Conservation (phyloP, 1,284 basidiomycete genomes). For the Papiliotrema terrestris region DNA sequence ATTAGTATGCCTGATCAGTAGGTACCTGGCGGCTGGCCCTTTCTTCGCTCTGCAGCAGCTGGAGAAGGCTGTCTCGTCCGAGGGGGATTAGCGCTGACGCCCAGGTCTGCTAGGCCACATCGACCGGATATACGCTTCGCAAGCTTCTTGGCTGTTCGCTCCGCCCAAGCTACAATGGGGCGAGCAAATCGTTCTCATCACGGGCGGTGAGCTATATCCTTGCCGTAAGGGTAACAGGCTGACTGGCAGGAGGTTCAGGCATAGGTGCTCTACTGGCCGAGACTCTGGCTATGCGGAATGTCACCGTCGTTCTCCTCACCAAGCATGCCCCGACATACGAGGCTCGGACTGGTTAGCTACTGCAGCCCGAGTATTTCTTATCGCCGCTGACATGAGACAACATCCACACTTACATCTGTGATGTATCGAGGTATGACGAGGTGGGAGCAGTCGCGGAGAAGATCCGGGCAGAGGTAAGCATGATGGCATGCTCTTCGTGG, state of each 20-base stretch:
- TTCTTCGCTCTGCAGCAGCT: too few relatives aligned
- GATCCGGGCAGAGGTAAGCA: slow-evolving; percentile 67
- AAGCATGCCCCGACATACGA: slow-evolving; percentile 57
- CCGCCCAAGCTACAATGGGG: slow-evolving; percentile 68
- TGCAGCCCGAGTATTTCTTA: not conserved
- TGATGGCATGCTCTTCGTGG: not conserved
- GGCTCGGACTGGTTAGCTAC: slow-evolving; percentile 7
- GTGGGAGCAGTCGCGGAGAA: slow-evolving; percentile 67
- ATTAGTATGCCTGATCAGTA: slow-evolving; percentile 62
- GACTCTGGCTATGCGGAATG: slow-evolving; percentile 67
- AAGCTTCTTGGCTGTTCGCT: slow-evolving; percentile 58
- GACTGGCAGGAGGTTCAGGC: slow-evolving; percentile 69
- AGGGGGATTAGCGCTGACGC: not conserved
- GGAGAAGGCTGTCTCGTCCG: not conserved
- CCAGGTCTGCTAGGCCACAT: slow-evolving; percentile 66
- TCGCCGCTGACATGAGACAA: slow-evolving; percentile 56
- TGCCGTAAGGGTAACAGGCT: slow-evolving; percentile 2
- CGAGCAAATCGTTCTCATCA: slow-evolving; percentile 80
- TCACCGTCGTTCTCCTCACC: slow-evolving; percentile 81
- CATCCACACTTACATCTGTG: slow-evolving; percentile 70
- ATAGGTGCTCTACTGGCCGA: slow-evolving; percentile 81
- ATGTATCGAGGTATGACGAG: slow-evolving; percentile 80
- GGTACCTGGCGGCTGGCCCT: too few relatives aligned
- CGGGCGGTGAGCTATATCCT: slow-evolving; percentile 63
- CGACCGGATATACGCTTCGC: slow-evolving; percentile 68